phyloP scores from a whole-genome alignment of 1,139 yeast species.

The Hyphopichia wangnamkhiaoensis region DNA sequence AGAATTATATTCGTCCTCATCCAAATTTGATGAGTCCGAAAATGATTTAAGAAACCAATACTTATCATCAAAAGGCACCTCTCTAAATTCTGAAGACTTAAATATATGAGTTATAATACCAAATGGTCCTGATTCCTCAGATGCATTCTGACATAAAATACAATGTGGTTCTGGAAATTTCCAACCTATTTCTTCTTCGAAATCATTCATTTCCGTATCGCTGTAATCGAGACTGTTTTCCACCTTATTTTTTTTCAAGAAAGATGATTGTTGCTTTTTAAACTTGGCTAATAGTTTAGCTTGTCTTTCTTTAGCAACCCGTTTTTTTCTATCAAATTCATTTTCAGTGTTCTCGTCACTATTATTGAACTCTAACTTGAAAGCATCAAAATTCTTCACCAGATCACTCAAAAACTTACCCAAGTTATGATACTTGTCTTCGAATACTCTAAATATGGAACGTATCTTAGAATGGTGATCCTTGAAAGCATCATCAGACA shows the following conservation, averaged over 20 bases:
- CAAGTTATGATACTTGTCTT: slow-evolving; percentile 25
- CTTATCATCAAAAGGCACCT: slow-evolving; percentile 60
- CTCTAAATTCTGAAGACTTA: slow-evolving; percentile 60
- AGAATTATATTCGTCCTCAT: slow-evolving; percentile 34
- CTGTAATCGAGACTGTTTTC: slow-evolving; percentile 28
- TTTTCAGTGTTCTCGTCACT: slow-evolving; percentile 27
- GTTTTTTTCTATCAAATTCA: slow-evolving; percentile 61
- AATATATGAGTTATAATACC: slow-evolving; percentile 69
- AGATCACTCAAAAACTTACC: slow-evolving; percentile 19
- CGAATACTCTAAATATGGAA: slow-evolving; percentile 48
- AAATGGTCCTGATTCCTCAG: slow-evolving; percentile 67
- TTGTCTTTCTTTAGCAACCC: slow-evolving; percentile 71
- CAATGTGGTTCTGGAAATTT: slow-evolving; percentile 79
- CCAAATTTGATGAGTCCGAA: slow-evolving; percentile 54
- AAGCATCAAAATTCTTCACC: slow-evolving; percentile 21
- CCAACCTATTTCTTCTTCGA: slow-evolving; percentile 50
- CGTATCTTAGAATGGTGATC: slow-evolving; percentile 53
- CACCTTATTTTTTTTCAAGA: slow-evolving; percentile 58
- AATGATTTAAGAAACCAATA: slow-evolving; percentile 71
- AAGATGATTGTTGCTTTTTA: slow-evolving; percentile 66
- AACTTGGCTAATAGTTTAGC: slow-evolving; percentile 75
- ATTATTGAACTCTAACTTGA: slow-evolving; percentile 17
- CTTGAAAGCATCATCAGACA: slow-evolving; percentile 40
- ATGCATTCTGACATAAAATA: slow-evolving; percentile 84
- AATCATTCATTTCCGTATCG: slow-evolving; percentile 41